Evolutionary conservation across 306 rosid genomes (phyloP).

Genomic region (Cucurbita moschata): DNA sequence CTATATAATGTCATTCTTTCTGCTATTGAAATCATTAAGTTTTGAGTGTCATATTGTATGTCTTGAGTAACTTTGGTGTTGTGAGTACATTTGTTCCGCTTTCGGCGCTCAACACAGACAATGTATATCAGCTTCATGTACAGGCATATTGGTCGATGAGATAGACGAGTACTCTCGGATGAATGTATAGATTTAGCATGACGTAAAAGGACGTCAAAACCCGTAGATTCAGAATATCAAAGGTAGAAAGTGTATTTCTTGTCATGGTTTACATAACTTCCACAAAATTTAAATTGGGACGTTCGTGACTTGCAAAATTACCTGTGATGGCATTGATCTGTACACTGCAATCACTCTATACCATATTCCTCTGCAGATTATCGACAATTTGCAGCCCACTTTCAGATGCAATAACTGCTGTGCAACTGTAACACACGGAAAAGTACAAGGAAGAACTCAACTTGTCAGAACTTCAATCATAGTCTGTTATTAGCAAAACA

Average conservation of each 20-base stretch:
- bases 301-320: not conserved
- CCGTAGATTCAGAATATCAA: not conserved
- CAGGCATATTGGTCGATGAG: not conserved
- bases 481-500: not conserved
- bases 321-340: not conserved
- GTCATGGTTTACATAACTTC: not conserved
- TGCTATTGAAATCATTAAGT: too few species aligned
- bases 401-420: slow-evolving; percentile 26
- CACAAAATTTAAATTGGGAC: not conserved
- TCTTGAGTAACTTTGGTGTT: too few species aligned
- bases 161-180: not conserved
- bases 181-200: not conserved
- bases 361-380: slow-evolving; percentile 17
- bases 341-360: slow-evolving; percentile 4
- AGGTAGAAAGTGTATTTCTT: not conserved
- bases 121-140: not conserved
- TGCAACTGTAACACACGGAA: slow-evolving; percentile 18
- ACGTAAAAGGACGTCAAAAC: not conserved
- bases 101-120: too few species aligned
- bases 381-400: slow-evolving; percentile 18
- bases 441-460: not conserved
- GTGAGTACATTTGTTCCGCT: too few species aligned
- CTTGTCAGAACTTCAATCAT: not conserved
- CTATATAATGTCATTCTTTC: too few species aligned
- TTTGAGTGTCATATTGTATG: too few species aligned